Base-by-base conservation (phyloP, 352 stramenopile species). In the Phytophthora sojae region DNA sequence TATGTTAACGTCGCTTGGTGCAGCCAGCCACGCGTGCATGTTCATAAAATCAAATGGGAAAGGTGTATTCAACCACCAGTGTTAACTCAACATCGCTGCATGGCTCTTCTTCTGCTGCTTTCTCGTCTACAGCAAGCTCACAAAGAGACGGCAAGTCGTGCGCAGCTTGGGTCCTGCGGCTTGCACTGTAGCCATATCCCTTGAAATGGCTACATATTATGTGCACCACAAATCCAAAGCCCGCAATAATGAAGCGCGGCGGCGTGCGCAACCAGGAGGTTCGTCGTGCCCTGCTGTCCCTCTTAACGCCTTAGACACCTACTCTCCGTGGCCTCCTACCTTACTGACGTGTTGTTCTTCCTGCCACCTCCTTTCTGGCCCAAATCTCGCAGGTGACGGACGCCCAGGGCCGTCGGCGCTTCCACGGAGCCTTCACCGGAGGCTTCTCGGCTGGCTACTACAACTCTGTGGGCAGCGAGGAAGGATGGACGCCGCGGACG, bases 351-450 rank as follows among this genome's bases (percentile, higher is more conserved):
- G 42, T 11, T 69, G 5, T 19, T 53, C 17, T 71, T 2, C 6
- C 21, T 23, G 25, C 0, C 57, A 29, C 17, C 37, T 0, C 47
- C 47, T 66, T 63, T 59, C 6, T 17, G 8, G 15, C 42, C 8
- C 9, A 44, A 57, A 49, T 59, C 1, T 1, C 11, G 25, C 56
- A 94, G 85, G 88, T 91, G 52, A 91, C 82, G 14, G 88, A 95
- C 55, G 83, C 77, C 2, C 76, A 95, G 62, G 88, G 88, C 3
- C 84, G 86, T 14, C 75, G 88, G 51, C 85, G 93, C 57, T 98
- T 98, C 79, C 94, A 98, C 75, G 95, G 95, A 61, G 95, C 95
- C 14, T 98, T 98, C 78, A 98, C 93, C 1, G 94, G 94, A 55
- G 95, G 95, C 29, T 98, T 97, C 77, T 97, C 90, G 9, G 94